Base-by-base conservation (phyloP, 2,329 filamentous ascomycete genomes). In the Didymosphaeria variabile region DNA sequence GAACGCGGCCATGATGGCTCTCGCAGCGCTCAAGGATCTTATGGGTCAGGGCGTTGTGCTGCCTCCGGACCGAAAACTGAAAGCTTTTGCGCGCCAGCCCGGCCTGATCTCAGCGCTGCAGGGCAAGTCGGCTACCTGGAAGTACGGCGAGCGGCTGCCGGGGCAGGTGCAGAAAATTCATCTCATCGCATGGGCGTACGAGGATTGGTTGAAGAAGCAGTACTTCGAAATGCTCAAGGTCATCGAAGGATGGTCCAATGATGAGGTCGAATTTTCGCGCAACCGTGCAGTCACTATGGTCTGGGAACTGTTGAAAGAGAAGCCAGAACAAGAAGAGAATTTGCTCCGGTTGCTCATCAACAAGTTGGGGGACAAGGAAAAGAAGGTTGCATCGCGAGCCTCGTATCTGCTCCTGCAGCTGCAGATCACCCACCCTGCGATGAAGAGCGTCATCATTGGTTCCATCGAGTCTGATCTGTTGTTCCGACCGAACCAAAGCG, bases 291-390 rank as follows among this genome's bases (percentile, higher is more conserved):
- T 99, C 47, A 95, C 93, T 67, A 97, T 97, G 71, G 90, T 98
- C 40, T 98, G 90, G 75, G 93, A 94, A 65, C 83, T 99, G 42
- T 82, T 99, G 63, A 95, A 93, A 77, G 94, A 97, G 77, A 99
- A 97, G 80, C 94, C 95, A 0, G 95, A 99, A 79, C 95, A 99
- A 75, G 95, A 99, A 79, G 91, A 94, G 58, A 99, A 99, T 76
- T 82, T 99, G 64, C 83, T 99, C 62, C 89, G 94, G 57, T 83
- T 99, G 58, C 82, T 99, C 60, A 93, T 99, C 68, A 98, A 98
- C 83, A 99, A 99, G 79, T 87, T 99, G 29, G 94, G 96, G 70
- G 95, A 99, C 75, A 92, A 91, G 47, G 93, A 97, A 67, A 93
- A 93, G 76, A 99, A 98, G 79, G 96, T 99, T 71, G 90, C 95